phyloP scores from a whole-genome alignment of 1,284 basidiomycete genomes.

The Cystobasidium sp. region DNA sequence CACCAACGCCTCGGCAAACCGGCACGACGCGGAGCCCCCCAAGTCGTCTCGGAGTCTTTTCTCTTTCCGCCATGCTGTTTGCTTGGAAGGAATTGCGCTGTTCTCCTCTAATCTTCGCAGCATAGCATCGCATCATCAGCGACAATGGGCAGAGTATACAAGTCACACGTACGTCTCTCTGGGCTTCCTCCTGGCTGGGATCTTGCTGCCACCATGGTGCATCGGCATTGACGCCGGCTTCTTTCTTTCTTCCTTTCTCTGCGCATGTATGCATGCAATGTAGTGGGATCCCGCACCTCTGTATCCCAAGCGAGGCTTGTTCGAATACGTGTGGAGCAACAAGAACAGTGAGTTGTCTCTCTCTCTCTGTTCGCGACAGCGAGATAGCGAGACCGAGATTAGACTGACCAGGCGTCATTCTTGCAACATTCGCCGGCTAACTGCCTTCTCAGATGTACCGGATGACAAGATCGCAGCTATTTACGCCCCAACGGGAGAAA shows the following conservation, averaged over 20 bases:
- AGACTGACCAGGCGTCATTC: too few species aligned
- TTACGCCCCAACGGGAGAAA: slow-evolving; percentile 48
- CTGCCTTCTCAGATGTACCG: slow-evolving; percentile 4
- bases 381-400: background rate
- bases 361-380: background rate
- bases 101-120: background rate
- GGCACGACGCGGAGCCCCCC: background rate
- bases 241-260: background rate
- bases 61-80: background rate
- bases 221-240: slow-evolving; percentile 11
- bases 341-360: slow-evolving; percentile 40
- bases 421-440: background rate
- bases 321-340: slow-evolving; percentile 45
- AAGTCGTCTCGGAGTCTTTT: background rate
- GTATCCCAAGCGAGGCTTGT: slow-evolving; percentile 38
- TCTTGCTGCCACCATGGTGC: background rate
- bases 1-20: background rate
- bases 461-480: slow-evolving; percentile 45
- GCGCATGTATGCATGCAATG: background rate
- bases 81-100: background rate
- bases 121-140: background rate
- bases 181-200: background rate
- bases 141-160: slow-evolving; percentile 32
- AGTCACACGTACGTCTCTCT: slow-evolving; percentile 30
- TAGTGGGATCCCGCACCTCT: slow-evolving; percentile 43